Evolutionary conservation across 257 asterid species (phyloP), one percentile per base, ranked within the genome.

Genomic region (Ilex asprella): DNA sequence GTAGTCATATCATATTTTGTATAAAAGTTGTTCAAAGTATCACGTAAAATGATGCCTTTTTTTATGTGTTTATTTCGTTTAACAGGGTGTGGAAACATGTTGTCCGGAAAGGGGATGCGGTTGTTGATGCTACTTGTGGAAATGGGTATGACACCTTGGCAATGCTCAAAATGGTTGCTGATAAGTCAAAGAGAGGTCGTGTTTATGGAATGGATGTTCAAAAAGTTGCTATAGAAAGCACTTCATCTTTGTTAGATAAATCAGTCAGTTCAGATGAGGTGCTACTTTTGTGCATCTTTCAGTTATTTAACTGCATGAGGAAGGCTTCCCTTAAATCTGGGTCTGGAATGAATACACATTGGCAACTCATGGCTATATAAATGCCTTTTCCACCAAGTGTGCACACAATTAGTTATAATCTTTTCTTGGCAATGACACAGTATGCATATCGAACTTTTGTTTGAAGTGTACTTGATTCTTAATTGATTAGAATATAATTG

Each of bases 121-220:
- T 87, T 61, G 67, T 92, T 54, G 99, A 89, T 47, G 99, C 99
- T 66, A 92, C 99, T 49, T 92, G 99, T 70, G 99, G 99, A 61
- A 92, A 89, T 70, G 99, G 99, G 61, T 70, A 85, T 7, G 99
- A 92, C 75, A 81, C 99, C 32, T 67, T 92, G 16, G 95, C 96
- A 41, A 69, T 92, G 82, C 71, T 81, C 10, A 82, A 76, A 60
- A 70, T 89, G 72, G 77, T 89, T 64, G 91, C 84, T 47, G 96
- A 83, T 67, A 68, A 70, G 50, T 51, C 74, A 0, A 58, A 62
- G 12, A 80, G 68, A 50, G 96, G 99, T 58, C 86, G 89, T 31
- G 99, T 92, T 66, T 78, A 77, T 51, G 89, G 84, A 30, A 85
- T 92, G 91, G 99, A 92, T 73, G 79, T 89, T 27, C 97, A 87